Base-by-base conservation (phyloP, 495 filamentous ascomycete species). In the Hypoxylon fragiforme region DNA sequence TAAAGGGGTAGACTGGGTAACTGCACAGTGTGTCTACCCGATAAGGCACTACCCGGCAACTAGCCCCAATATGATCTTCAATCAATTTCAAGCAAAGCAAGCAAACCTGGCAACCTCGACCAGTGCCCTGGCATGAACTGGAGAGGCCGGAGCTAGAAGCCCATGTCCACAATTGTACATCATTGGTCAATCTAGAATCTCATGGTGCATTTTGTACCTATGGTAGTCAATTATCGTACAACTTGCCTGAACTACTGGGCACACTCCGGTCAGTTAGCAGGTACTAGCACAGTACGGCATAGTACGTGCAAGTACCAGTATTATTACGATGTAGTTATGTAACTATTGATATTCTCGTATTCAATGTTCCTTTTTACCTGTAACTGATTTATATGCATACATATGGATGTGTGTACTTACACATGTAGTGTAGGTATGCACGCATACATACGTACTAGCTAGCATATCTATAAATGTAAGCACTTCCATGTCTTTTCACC, bases 81-180 rank as follows among this genome's bases (percentile, higher is more conserved):
- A 61, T 43, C 57, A 61, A 61, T 61, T 61, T 61, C 36, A 55
- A 56, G 57, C 57, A 56, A 28, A 50, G 45, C 50, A 54, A 40
- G 36, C 24, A 54, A 54, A 38, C 57, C 39, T 46, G 57, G 57
- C 44, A 44, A 14, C 20, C 22, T 13, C 13, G 1, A 7, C 39
- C 1, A 28, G 20, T 3, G 38, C 20, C 38, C 22, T 49, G 53
- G 53, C 19, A 54, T 41, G 34, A 37, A 44, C 8, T 12, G 18
- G 41, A 39, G 20, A 43, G 30, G 21, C 21, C 45, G 53, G 53
- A 50, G 53, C 53, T 57, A 50, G 24, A 9, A 4, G 9, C 9
- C 24, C 24, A 4, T 9, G 9, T 28, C 24, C 9, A 9, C 24
- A 9, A 28, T 9, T 4, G 9, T 28, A 4, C 24, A 28, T 28